A percentile compares a stretch with the other conserved stretches of the same genome.
Conservation (phyloP, 1,284 basidiomycete genomes). For the Cryptococcus maquisensis region DNA sequence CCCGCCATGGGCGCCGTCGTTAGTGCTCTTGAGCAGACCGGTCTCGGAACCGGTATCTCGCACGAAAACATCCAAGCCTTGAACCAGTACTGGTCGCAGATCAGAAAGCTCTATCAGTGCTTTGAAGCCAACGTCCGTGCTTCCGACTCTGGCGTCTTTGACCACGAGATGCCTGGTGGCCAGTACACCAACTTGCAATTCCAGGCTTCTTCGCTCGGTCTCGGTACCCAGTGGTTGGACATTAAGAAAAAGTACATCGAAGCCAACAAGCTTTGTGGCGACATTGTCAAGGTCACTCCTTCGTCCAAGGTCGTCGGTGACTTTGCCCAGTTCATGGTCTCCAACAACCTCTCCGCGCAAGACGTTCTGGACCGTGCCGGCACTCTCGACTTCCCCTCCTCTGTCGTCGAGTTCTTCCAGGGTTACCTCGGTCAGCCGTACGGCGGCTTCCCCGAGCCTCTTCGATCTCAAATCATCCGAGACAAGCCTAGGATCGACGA, state of each 20-base stretch:
- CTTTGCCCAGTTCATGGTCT: conserved; percentile 99
- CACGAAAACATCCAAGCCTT: conserved; percentile 97
- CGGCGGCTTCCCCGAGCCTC: conserved; percentile 97
- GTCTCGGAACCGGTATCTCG: conserved; percentile 91
- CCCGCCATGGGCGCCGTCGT: conserved; percentile 97
- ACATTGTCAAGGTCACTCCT: conserved; percentile 98
- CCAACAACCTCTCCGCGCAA: conserved; percentile 81
- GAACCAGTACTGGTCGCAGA: conserved; percentile 98
- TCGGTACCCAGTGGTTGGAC: conserved; percentile 96
- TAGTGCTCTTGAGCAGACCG: conserved; percentile 90
- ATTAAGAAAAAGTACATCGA: conserved; percentile 99
- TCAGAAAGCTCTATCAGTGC: conserved; percentile 89
- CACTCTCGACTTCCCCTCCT: conserved; percentile 93
- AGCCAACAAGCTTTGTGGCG: conserved; percentile 92
- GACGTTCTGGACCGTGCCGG: conserved; percentile 83
- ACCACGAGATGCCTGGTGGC: conserved; percentile 99
- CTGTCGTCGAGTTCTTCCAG: conserved; percentile 95
- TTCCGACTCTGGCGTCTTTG: conserved; percentile 94
- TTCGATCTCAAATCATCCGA: conserved; percentile 87
- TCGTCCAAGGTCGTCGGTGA: conserved; percentile 99
- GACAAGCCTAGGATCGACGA: conserved; percentile 90
- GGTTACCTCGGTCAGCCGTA: conserved; percentile 95
- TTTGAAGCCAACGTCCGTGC: conserved; percentile 99
- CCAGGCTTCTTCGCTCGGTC: conserved; percentile 95
- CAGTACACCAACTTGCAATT: conserved; percentile 96